Conservation (phyloP, 805 yeast genomes). For the Nakazawaea wyomingensis region DNA sequence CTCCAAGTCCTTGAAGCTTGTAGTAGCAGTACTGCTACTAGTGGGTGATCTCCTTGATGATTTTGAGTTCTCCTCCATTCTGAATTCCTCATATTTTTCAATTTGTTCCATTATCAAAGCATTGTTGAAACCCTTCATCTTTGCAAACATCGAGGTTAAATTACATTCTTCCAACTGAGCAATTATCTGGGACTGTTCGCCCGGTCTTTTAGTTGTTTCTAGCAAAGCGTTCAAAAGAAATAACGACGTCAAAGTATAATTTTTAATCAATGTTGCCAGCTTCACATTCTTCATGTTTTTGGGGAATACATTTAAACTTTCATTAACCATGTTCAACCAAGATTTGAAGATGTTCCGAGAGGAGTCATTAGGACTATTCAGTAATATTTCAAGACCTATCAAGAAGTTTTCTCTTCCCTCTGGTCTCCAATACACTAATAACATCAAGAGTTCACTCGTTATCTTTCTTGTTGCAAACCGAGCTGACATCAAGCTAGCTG, state of each 20-base stretch:
- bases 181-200: conserved; percentile 1
- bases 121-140: conserved; percentile 47
- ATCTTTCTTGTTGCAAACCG: conserved; percentile 69
- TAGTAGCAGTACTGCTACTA: background rate
- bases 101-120: conserved; percentile 64
- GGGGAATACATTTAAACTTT: conserved; percentile 44
- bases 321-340: conserved; percentile 65
- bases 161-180: conserved; percentile 1
- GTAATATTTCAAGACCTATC: conserved; percentile 32
- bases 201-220: conserved; percentile 41
- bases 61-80: conserved; percentile 30
- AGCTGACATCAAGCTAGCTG: conserved; percentile 72
- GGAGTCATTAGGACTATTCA: conserved; percentile 23
- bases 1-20: background rate
- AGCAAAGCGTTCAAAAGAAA: conserved; percentile 54
- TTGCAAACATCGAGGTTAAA: conserved; percentile 31
- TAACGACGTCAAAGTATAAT: conserved; percentile 68
- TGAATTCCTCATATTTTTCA: conserved; percentile 49
- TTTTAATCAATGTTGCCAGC: background rate
- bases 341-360: conserved; percentile 50
- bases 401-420: conserved; percentile 25
- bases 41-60: background rate
- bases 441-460: conserved; percentile 71
- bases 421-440: conserved; percentile 31
- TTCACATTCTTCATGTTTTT: background rate